Evolutionary conservation across 2,329 filamentous ascomycete genomes (phyloP).

Genomic region (Pseudocercospora macadamiae): DNA sequence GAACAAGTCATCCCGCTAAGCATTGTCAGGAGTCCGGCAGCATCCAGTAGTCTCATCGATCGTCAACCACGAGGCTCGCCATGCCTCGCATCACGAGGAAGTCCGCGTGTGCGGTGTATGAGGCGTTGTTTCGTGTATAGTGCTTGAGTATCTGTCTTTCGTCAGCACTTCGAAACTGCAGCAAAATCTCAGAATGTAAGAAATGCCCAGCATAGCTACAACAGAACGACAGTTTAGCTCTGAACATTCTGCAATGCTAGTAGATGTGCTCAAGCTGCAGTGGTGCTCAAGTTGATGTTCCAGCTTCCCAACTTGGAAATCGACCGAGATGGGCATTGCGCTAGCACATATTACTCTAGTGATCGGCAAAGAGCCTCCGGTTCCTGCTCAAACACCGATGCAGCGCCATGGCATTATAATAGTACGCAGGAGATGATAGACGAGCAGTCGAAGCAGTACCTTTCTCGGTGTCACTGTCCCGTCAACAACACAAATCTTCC

Average conservation of each 20-base stretch:
- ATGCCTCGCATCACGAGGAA: background rate
- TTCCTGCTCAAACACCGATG: background rate
- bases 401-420: background rate
- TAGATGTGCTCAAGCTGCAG: background rate
- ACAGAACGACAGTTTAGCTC: too few species aligned
- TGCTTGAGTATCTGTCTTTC: background rate
- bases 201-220: too few species aligned
- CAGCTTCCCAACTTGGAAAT: background rate
- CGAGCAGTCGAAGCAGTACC: background rate
- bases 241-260: background rate
- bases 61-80: background rate
- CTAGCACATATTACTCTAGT: background rate
- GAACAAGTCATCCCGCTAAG: background rate
- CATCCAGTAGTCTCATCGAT: too few species aligned
- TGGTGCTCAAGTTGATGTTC: background rate
- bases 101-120: background rate
- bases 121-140: background rate
- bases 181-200: too few species aligned
- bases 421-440: background rate
- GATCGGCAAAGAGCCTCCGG: background rate
- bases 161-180: too few species aligned
- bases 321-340: background rate
- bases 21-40: too few species aligned
- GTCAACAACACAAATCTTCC: background rate
- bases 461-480: background rate